Percentiles rank a stretch among this genome's conserved stretches.
These are phyloP conservation scores for Leccinum longicurvipes DNA, from an alignment of 768 basidiomycete genomes.

Conservation along the genomic window DNA sequence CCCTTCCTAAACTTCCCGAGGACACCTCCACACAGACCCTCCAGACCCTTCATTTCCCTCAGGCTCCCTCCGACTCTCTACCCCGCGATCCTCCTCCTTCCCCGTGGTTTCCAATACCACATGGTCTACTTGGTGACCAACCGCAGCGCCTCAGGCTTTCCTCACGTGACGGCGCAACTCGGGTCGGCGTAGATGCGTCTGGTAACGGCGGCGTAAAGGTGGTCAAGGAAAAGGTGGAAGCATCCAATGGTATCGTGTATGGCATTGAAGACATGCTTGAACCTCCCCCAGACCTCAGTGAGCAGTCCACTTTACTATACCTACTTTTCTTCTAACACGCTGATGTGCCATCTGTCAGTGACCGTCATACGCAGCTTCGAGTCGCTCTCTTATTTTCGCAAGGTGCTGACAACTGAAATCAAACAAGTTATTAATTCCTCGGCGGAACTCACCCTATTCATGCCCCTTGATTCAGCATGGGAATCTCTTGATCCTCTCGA, in stretches of 20 bases:
- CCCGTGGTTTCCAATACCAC: conserved; percentile 84
- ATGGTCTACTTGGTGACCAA: conserved; percentile 74
- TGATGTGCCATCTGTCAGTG: conserved; percentile 39
- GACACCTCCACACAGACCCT: conserved; percentile 38
- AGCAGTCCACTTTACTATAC: conserved; percentile 22
- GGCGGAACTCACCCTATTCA: conserved; percentile 80
- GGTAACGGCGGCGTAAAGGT: conserved; percentile 72
- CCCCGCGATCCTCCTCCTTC: conserved; percentile 64
- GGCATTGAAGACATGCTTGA: conserved; percentile 74
- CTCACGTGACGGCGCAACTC: conserved; percentile 43
- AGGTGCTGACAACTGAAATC: conserved; percentile 63
- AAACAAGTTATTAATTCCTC: conserved; percentile 57
- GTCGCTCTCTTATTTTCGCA: conserved; percentile 69
- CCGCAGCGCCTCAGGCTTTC: conserved; percentile 77
- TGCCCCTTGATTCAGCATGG: conserved; percentile 87
- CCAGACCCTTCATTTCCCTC: conserved; percentile 73
- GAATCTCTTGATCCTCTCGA: conserved; percentile 72
- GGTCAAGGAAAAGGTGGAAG: conserved; percentile 53
- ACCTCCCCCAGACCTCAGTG: conserved; percentile 73
- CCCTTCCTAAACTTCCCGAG: conserved; percentile 48
- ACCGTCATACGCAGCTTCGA: conserved; percentile 55
- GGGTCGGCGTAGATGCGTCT: conserved; percentile 74
- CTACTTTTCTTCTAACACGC: background rate
- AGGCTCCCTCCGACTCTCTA: conserved; percentile 49
- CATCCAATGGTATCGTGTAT: conserved; percentile 73